phyloP scores from a whole-genome alignment of 768 basidiomycete species.

The Agrocybe pediades region DNA sequence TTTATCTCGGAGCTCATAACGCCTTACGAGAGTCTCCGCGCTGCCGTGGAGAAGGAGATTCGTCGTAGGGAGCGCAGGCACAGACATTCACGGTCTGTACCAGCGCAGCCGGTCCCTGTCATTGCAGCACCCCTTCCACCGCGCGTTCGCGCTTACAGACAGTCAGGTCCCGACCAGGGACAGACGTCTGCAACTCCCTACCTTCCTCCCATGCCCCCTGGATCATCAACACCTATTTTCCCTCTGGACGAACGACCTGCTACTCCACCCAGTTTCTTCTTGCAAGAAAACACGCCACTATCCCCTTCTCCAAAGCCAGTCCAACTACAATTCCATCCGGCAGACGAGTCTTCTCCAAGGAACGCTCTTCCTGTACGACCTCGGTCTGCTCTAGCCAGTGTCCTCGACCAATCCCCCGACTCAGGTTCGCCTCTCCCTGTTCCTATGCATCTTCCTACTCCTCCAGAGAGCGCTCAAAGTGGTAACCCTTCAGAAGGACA shows the following conservation, averaged over 20 bases:
- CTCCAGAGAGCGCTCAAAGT: slow-evolving; percentile 34
- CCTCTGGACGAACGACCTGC: slow-evolving; percentile 29
- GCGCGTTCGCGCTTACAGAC: slow-evolving; percentile 31
- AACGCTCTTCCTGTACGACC: slow-evolving; percentile 29
- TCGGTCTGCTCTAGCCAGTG: slow-evolving; percentile 29
- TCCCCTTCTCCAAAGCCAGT: slow-evolving; percentile 32
- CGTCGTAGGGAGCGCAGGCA: slow-evolving; percentile 29
- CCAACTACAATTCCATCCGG: slow-evolving; percentile 23
- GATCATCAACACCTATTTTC: slow-evolving; percentile 21
- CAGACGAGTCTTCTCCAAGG: slow-evolving; percentile 14
- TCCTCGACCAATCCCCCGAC: slow-evolving; percentile 27
- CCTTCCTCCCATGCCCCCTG: slow-evolving; percentile 18
- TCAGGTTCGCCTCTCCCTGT: slow-evolving; percentile 27
- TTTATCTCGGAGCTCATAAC: slow-evolving; percentile 34
- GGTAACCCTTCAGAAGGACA: slow-evolving; percentile 27
- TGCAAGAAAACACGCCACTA: slow-evolving; percentile 29
- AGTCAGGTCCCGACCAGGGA: slow-evolving; percentile 15
- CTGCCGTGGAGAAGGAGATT: slow-evolving; percentile 22
- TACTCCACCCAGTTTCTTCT: slow-evolving; percentile 42
- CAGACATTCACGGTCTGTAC: slow-evolving; percentile 24
- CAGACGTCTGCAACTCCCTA: slow-evolving; percentile 17
- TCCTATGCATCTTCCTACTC: slow-evolving; percentile 35
- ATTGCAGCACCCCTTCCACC: slow-evolving; percentile 27
- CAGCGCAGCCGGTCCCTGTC: slow-evolving; percentile 16
- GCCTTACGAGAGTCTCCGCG: slow-evolving; percentile 25